These are phyloP conservation scores for Incumbomyces lentus DNA, from an alignment of 2,329 filamentous ascomycete species.

Conservation along the genomic window DNA sequence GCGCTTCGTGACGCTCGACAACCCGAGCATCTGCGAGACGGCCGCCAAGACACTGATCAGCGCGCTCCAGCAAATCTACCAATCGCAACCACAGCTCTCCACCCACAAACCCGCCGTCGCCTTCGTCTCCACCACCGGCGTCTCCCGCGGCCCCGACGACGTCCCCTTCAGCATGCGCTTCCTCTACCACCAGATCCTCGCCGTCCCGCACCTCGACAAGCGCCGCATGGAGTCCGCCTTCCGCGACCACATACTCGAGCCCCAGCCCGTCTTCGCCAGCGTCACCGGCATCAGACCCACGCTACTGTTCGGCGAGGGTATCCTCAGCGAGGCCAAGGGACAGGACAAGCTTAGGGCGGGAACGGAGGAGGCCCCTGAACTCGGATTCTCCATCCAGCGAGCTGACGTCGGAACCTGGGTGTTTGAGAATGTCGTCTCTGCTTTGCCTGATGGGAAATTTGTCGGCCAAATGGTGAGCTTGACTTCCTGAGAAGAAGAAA, in stretches of 20 bases:
- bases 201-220: conserved; percentile 28
- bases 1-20: conserved; percentile 24
- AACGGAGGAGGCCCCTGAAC: conserved; percentile 20
- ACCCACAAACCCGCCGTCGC: conserved; percentile 21
- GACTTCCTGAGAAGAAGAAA: conserved; percentile 3
- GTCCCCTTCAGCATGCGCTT: conserved; percentile 25
- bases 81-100: conserved; percentile 5
- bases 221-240: conserved; percentile 28
- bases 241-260: conserved; percentile 22
- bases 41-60: conserved; percentile 23
- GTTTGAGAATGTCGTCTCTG: conserved; percentile 22
- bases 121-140: conserved; percentile 27
- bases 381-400: conserved; percentile 27
- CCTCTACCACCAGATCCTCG: conserved; percentile 25
- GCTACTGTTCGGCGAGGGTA: conserved; percentile 22
- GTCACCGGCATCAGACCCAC: conserved; percentile 27
- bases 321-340: conserved; percentile 16
- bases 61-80: conserved; percentile 20
- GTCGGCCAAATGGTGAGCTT: conserved; percentile 5
- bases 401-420: conserved; percentile 29
- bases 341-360: conserved; percentile 24
- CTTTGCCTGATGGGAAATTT: conserved; percentile 1
- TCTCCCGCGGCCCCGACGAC: conserved; percentile 19
- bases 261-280: conserved; percentile 21
- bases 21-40: conserved; percentile 27